A percentile compares a stretch with the other conserved stretches of the same genome.
Conservation (phyloP, 2,329 filamentous ascomycete species). For the Westerdykella aurantiaca region DNA sequence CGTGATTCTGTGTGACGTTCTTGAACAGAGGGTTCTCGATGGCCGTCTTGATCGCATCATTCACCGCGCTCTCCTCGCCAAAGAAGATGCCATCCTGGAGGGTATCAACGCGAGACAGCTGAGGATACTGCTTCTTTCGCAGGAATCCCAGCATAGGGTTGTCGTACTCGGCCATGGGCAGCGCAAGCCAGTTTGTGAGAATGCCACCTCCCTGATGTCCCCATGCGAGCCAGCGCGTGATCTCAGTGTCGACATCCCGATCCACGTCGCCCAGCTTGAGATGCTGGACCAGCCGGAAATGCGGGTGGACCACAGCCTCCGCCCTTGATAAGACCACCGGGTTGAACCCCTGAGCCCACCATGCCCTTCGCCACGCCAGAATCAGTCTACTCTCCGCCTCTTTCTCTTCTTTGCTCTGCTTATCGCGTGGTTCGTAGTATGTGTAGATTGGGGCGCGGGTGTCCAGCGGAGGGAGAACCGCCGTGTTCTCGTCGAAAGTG, state of each 20-base stretch:
- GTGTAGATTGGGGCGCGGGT: slow-evolving; percentile 76
- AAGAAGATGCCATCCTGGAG: slow-evolving; percentile 68
- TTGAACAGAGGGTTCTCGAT: slow-evolving; percentile 50
- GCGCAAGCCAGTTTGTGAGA: slow-evolving; percentile 68
- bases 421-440: slow-evolving; percentile 70
- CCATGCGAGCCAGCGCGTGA: slow-evolving; percentile 89
- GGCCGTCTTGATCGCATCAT: slow-evolving; percentile 39
- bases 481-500: slow-evolving; percentile 72
- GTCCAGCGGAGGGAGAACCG: slow-evolving; percentile 71
- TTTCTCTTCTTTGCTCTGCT: slow-evolving; percentile 58
- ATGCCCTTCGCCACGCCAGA: slow-evolving; percentile 82
- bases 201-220: slow-evolving; percentile 82
- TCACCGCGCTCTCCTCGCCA: slow-evolving; percentile 53
- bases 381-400: slow-evolving; percentile 74
- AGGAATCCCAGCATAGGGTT: slow-evolving; percentile 67
- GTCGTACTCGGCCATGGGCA: slow-evolving; percentile 75
- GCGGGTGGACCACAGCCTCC: slow-evolving; percentile 77
- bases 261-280: slow-evolving; percentile 35
- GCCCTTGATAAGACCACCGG: slow-evolving; percentile 73
- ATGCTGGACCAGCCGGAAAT: slow-evolving; percentile 64
- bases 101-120: slow-evolving; percentile 67
- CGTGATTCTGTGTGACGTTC: slow-evolving; percentile 51
- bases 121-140: slow-evolving; percentile 67
- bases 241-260: slow-evolving; percentile 44
- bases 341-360: slow-evolving; percentile 91